Percentiles rank a stretch among this genome's conserved stretches.
Evolutionary conservation across 345 rosid species (phyloP).

Genomic region (Bruguiera parviflora): DNA sequence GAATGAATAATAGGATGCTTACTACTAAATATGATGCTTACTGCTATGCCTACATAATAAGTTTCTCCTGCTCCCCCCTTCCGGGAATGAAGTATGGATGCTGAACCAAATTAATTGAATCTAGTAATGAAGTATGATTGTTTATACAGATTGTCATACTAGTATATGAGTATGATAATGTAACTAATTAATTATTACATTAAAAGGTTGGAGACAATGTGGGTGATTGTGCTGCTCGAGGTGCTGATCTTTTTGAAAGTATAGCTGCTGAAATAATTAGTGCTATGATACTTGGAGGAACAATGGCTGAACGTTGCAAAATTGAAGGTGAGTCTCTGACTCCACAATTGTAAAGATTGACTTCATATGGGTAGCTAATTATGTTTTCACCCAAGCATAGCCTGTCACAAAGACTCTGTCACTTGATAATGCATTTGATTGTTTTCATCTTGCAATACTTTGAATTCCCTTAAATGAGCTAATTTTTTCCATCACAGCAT

Average conservation of each 20-base stretch:
- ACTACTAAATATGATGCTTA: no score
- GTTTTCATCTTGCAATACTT: not conserved
- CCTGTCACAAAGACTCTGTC: not conserved
- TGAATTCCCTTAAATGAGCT: not conserved
- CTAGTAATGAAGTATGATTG: no score
- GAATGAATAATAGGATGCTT: no score
- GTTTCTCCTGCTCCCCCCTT: no score
- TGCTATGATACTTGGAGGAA: conserved; percentile 99
- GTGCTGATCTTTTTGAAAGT: conserved; percentile 99
- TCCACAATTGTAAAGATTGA: not conserved
- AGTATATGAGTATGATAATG: conserved; percentile 1
- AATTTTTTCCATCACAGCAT: no score
- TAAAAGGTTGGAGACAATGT: conserved; percentile 96
- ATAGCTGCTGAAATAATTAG: conserved; percentile 99
- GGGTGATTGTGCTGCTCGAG: conserved; percentile 99
- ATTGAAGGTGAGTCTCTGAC: conserved; percentile 60
- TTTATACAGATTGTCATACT: not conserved
- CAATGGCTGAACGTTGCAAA: conserved; percentile 94
- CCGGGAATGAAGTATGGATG: no score
- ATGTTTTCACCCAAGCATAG: not conserved
- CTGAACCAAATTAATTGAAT: no score
- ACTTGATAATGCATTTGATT: conserved; percentile 2
- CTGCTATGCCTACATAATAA: no score
- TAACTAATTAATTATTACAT: not conserved
- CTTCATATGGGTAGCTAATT: not conserved